phyloP scores from a whole-genome alignment of 768 basidiomycete genomes.

The Megacollybia marginata region DNA sequence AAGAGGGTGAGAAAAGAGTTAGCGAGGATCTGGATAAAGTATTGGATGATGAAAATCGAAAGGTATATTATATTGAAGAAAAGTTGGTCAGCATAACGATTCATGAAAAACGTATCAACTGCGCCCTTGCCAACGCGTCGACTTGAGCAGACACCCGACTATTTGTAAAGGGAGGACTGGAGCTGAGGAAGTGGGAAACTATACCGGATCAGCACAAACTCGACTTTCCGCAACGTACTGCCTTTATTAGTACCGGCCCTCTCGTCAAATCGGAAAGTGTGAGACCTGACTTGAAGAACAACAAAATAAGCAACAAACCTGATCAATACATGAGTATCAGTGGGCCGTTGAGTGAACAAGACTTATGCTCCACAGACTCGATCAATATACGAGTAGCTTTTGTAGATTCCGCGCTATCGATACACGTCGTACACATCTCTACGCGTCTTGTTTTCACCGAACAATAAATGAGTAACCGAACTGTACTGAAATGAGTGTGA shows the following conservation, averaged over 20 bases:
- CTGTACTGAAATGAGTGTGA: too few relatives aligned
- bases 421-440: too few relatives aligned
- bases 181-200: conserved; percentile 38
- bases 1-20: background rate
- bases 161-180: conserved; percentile 50
- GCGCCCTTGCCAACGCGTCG: conserved; percentile 52
- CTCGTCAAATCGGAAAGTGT: conserved; percentile 45
- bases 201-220: background rate
- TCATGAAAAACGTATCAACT: conserved; percentile 33
- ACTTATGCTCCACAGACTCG: conserved; percentile 50
- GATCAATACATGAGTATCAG: background rate
- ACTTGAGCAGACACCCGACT: conserved; percentile 39
- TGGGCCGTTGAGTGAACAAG: background rate
- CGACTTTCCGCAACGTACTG: background rate
- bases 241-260: conserved; percentile 23
- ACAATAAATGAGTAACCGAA: too few relatives aligned
- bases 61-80: conserved; percentile 43
- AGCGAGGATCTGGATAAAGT: conserved; percentile 25
- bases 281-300: conserved; percentile 54
- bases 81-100: background rate
- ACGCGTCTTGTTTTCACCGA: too few relatives aligned
- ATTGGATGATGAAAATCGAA: conserved; percentile 62
- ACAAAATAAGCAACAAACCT: conserved; percentile 62
- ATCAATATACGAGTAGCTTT: conserved; percentile 62
- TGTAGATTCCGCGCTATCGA: too few relatives aligned